Evolutionary conservation across 2,329 filamentous ascomycete species (phyloP).

Genomic region (Escovopsis sp.): DNA sequence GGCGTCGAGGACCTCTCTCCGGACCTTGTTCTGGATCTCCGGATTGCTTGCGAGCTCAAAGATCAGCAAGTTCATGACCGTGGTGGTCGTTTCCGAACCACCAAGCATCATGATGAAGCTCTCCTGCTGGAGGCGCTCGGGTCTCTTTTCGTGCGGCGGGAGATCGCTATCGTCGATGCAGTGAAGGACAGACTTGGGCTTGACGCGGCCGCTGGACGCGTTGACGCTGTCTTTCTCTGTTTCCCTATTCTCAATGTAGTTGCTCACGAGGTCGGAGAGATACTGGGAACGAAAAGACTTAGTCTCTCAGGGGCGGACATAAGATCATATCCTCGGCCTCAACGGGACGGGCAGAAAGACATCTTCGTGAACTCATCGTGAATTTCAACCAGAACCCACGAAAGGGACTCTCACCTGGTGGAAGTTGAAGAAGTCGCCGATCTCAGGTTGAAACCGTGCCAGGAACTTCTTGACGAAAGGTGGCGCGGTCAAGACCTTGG

Average conservation of each 20-base stretch:
- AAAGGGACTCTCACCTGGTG: no score
- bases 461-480: background rate
- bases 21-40: conserved; percentile 13
- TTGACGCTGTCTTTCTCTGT: background rate
- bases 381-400: no score
- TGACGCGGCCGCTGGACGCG: background rate
- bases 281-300: background rate
- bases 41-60: conserved; percentile 21
- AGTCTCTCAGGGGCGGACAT: no score
- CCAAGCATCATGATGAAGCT: conserved; percentile 16
- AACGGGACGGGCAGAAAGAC: no score
- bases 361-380: no score
- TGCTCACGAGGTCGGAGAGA: background rate
- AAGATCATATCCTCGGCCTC: no score
- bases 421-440: background rate
- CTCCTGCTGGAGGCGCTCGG: conserved; percentile 11
- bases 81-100: conserved; percentile 22
- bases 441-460: background rate
- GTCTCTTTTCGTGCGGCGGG: background rate
- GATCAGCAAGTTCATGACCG: conserved; percentile 17
- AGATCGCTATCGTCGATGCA: background rate
- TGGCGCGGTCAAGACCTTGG: background rate
- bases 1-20: conserved; percentile 15
- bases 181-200: conserved; percentile 1
- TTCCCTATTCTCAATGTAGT: background rate